A percentile compares a stretch with the other conserved stretches of the same genome.
phyloP scores from a whole-genome alignment of 257 asterid species.

The Avicennia marina region DNA sequence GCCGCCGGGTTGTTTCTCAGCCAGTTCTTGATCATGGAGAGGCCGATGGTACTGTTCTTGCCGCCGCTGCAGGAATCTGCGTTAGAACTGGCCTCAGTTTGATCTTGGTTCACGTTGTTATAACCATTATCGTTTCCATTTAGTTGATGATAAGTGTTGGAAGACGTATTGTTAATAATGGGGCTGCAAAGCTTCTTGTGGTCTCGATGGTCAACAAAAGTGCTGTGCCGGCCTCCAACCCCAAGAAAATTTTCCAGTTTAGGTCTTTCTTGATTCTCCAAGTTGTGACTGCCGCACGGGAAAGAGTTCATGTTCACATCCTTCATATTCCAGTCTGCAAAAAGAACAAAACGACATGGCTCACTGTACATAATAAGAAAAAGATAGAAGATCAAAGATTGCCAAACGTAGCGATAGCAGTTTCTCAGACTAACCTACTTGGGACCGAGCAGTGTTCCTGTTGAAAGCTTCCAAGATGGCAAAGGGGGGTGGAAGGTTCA shows the following conservation, averaged over 20 bases:
- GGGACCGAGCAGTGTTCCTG: slow-evolving; percentile 23
- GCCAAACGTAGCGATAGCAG: too few species aligned
- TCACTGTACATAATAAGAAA: too few species aligned
- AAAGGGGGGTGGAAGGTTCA: slow-evolving; percentile 39
- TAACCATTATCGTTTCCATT: neutral
- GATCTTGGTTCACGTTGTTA: slow-evolving; percentile 24
- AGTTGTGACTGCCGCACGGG: slow-evolving; percentile 38
- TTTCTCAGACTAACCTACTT: too few species aligned
- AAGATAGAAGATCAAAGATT: too few species aligned
- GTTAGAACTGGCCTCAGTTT: slow-evolving; percentile 14
- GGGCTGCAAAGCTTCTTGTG: slow-evolving; percentile 15
- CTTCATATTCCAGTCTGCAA: slow-evolving; percentile 53
- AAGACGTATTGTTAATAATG: slow-evolving; percentile 6
- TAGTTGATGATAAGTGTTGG: neutral
- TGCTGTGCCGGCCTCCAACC: slow-evolving; percentile 26
- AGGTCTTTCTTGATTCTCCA: slow-evolving; percentile 37
- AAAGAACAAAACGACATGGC: too few species aligned
- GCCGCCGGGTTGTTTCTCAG: slow-evolving; percentile 47
- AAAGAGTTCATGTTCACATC: slow-evolving; percentile 18
- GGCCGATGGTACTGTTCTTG: slow-evolving; percentile 39
- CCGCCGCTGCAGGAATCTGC: too few species aligned
- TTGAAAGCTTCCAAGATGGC: slow-evolving; percentile 51
- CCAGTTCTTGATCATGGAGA: slow-evolving; percentile 85
- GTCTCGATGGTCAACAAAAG: slow-evolving; percentile 11
- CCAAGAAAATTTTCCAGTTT: slow-evolving; percentile 64